Conservation (phyloP, 2,329 filamentous ascomycete genomes). For the Diaporthe velutina region DNA sequence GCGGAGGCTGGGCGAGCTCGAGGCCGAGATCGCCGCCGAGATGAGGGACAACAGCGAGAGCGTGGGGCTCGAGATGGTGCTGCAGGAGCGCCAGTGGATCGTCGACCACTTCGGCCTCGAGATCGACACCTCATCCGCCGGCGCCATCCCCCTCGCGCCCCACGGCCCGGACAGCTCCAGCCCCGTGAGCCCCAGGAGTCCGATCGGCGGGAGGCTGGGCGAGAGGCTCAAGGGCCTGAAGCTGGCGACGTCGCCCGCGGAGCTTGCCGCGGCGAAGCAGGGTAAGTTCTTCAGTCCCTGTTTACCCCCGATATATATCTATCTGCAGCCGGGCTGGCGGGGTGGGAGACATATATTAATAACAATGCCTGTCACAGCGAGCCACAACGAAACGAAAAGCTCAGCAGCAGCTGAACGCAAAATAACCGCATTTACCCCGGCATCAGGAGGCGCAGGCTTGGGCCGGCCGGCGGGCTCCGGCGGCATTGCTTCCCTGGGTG, state of each 20-base stretch:
- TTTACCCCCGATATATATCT: not conserved
- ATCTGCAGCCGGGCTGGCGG: not conserved
- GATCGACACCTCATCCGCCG: slow-evolving; percentile 51
- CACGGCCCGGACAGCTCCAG: slow-evolving; percentile 46
- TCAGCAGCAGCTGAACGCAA: slow-evolving; percentile 25
- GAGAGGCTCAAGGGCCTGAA: slow-evolving; percentile 86
- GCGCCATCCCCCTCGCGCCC: slow-evolving; percentile 38
- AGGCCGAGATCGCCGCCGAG: slow-evolving; percentile 82
- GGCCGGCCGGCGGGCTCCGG: slow-evolving; percentile 46
- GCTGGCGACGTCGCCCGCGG: slow-evolving; percentile 78
- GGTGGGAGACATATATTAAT: slow-evolving; percentile 44
- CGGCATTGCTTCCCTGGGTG: slow-evolving; percentile 54
- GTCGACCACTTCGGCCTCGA: slow-evolving; percentile 80
- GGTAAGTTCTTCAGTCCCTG: slow-evolving; percentile 56
- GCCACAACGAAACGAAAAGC: slow-evolving; percentile 27
- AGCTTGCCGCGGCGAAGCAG: slow-evolving; percentile 66
- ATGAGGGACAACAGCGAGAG: slow-evolving; percentile 82
- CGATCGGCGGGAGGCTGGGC: slow-evolving; percentile 76
- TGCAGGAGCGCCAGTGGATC: slow-evolving; percentile 89
- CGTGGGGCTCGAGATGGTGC: slow-evolving; percentile 85
- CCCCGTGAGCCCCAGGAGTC: slow-evolving; percentile 62
- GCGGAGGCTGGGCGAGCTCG: slow-evolving; percentile 80
- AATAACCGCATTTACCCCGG: slow-evolving; percentile 44
- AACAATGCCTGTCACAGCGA: slow-evolving; percentile 42
- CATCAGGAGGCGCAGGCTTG: slow-evolving; percentile 67